Evolutionary conservation across 306 rosid genomes (phyloP).

Genomic region (Casuarina glauca): DNA sequence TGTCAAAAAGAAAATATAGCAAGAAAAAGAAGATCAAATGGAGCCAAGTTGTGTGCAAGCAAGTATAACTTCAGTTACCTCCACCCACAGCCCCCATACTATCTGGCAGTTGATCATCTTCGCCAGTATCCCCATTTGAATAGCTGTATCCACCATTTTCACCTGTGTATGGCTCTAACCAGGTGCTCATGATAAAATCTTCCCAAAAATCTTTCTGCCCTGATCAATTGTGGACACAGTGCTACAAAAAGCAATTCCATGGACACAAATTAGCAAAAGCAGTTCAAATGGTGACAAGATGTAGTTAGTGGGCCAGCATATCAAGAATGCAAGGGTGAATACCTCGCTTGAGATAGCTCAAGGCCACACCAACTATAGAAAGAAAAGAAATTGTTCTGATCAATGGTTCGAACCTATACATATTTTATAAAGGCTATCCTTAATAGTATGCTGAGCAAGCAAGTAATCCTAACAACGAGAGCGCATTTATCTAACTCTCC

Average conservation of each 20-base stretch:
- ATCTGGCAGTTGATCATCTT: conserved; percentile 31
- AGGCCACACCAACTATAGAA: background rate
- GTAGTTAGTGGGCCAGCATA: background rate
- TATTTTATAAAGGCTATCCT: background rate
- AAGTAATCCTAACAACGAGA: background rate
- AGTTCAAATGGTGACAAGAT: background rate
- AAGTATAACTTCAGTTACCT: conserved; percentile 31
- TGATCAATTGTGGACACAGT: conserved; percentile 22
- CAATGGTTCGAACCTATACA: background rate
- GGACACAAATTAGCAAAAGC: background rate
- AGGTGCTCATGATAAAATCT: conserved; percentile 48
- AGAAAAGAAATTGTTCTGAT: background rate
- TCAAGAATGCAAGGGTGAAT: background rate
- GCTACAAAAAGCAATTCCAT: conserved; percentile 25
- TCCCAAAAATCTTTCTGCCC: conserved; percentile 26
- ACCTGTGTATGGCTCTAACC: conserved; percentile 44
- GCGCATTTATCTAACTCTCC: too few relatives aligned
- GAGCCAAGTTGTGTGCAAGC: conserved; percentile 1
- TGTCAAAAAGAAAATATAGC: conserved; percentile 18
- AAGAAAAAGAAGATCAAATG: conserved; percentile 8
- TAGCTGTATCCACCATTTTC: conserved; percentile 33
- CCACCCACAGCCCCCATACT: conserved; percentile 36
- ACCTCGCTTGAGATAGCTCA: background rate
- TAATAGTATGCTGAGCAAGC: background rate
- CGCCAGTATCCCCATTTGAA: conserved; percentile 41